Base-by-base conservation (phyloP, 1,284 basidiomycete species). In the Bjerkandera adusta region DNA sequence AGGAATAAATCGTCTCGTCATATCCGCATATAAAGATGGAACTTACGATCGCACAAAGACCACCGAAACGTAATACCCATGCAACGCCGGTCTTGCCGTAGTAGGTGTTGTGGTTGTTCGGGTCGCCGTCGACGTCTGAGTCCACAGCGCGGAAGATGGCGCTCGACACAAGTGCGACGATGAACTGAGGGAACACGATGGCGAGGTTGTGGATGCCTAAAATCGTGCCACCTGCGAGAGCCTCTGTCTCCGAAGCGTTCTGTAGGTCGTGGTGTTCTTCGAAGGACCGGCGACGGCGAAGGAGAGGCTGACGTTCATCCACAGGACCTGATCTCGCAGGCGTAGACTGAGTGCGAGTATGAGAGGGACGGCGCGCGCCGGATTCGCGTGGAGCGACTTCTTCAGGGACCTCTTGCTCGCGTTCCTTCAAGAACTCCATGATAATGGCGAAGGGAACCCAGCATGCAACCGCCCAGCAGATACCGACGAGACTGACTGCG, bases 141-240 rank as follows among this genome's bases (percentile, higher is more conserved):
- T 93, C 90, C 1, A 88, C 87, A 26, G 85, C 62, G 43, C 77
- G 78, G 78, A 98, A 97, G 58, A 98, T 97, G 35, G 85, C 66
- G 56, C 89, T 92, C 0, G 92, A 83, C 16, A 89, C 85, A n/a
- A 98, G 57, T 1, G 95, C 91, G 40, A 97, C 92, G 49, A 95
- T 77, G 61, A 96, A 90, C 59, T 97, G 93, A 16, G 92, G 93
- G 66, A 92, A 81, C 20, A 96, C 93, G 51, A 96, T 92, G 3
- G 94, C 90, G 5, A 97, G 72, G 60, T 97, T 97, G 65, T 98
- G 95, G 34, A 98, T 95, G 3, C 95, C 95, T 37, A 97, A 76
- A 37, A 97, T 86, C 2, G 92, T 95, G 1, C 95, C 95, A n/a
- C 95, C 94, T 0, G 92, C 88, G 37, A 89, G 71, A 12, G 81